These are phyloP conservation scores for Chrysopogon serrulatus DNA, from an alignment of 176 grass and related monocot species.

Conservation along the genomic window DNA sequence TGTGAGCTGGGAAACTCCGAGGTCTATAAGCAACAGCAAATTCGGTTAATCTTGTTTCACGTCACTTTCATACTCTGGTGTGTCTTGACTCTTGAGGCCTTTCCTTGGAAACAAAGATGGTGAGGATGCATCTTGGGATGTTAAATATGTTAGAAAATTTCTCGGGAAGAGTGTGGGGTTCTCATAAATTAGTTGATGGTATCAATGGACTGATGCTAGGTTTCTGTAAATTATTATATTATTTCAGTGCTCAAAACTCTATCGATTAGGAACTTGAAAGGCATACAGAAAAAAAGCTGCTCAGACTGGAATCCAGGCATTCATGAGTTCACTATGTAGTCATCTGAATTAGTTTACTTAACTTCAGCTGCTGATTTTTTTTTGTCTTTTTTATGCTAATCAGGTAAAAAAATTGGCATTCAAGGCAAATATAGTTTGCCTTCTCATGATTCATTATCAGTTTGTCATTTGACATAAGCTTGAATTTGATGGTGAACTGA, in stretches of 20 bases:
- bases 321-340: neutral
- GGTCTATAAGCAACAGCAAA: conserved; percentile 2
- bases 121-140: neutral
- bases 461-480: neutral
- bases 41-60: neutral
- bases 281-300: neutral
- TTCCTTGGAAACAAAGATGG: conserved; percentile 11
- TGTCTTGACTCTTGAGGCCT: neutral
- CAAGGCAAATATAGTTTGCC: neutral
- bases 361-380: neutral
- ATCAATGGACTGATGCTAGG: neutral
- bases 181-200: neutral
- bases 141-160: neutral
- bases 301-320: neutral
- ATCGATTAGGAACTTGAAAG: neutral
- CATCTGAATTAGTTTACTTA: neutral
- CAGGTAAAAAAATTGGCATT: neutral
- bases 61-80: conserved; percentile 20
- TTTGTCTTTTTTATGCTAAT: neutral
- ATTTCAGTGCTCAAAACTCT: neutral
- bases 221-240: neutral
- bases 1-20: neutral
- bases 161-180: neutral
- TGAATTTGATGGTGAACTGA: neutral
- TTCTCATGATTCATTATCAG: neutral